These are phyloP conservation scores for Piromyces sp. DNA, from an alignment of 192 early-diverging fungal genomes.

Conservation along the genomic window DNA sequence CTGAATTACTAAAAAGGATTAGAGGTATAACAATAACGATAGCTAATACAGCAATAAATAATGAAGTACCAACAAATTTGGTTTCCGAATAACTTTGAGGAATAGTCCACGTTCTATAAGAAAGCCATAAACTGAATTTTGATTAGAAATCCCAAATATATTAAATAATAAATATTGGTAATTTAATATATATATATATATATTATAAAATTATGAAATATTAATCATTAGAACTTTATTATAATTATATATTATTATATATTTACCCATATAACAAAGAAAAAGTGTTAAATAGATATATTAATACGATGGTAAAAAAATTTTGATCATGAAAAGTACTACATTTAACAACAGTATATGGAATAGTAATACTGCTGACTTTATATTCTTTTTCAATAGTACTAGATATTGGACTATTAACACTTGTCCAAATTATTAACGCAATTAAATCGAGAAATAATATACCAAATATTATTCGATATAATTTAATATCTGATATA, in stretches of 20 bases:
- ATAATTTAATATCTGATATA: background rate
- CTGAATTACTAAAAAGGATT: background rate
- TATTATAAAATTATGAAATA: too few species aligned
- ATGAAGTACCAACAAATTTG: background rate
- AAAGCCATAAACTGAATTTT: background rate
- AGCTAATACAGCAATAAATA: background rate
- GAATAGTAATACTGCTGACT: background rate
- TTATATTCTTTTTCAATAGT: background rate
- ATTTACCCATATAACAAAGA: background rate
- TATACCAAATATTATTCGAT: background rate
- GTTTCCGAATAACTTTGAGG: background rate
- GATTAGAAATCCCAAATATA: too few species aligned
- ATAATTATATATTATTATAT: too few species aligned
- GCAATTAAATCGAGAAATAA: background rate
- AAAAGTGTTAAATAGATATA: background rate
- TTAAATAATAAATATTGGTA: too few species aligned
- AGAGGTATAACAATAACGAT: background rate
- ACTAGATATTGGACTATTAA: background rate
- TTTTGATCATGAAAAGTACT: background rate
- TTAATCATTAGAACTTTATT: too few species aligned
- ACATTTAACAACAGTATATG: background rate
- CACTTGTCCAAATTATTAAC: background rate
- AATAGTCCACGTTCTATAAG: background rate
- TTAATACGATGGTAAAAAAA: background rate
- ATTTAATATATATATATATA: too few species aligned